Base-by-base conservation (phyloP, 1,284 basidiomycete species). In the Microbotryomycetes sp. region DNA sequence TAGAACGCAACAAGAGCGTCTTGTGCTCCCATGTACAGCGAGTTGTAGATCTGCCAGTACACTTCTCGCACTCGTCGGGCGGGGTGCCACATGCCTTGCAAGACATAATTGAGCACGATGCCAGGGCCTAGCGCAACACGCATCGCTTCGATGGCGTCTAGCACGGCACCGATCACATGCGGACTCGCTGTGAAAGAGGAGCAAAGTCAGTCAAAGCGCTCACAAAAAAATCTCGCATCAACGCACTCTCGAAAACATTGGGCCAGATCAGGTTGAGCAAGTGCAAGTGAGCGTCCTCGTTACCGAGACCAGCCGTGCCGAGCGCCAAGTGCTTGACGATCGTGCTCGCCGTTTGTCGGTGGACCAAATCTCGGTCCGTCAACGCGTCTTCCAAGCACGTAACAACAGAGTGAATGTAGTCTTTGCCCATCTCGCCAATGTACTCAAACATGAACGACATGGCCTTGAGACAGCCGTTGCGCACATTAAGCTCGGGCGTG, bases 371-470 rank as follows among this genome's bases (percentile, higher is more conserved):
- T 64, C 96, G 88, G 75, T 99, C 96, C 18, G 93, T 98, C 55
- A 98, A 81, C 1, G 94, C 93, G 71, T 98, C 96, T 77, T 98
- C 96, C 48, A 99, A 84, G 82, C 97, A 92, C 13, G 91, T 93
- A 57, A 97, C 88, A 21, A 97, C 91, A 1, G 91, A 94, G 77
- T 97, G 91, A 73, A 89, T 88, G 75, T 98, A 99, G 79, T 97
- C 96, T 68, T 96, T 94, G 28, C 91, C 93, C 80, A 97, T 94
- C 46, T 97, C 96, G n/a, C 96, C 96, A 71, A 98, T 94, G 73
- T 99, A 98, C 80, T 98, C 96, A 74, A 98, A 98, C 62, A 99
- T 88, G 81, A 97, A 99, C 4, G 93, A 92, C 28, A 98, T 81
- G 0, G 96, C 93, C 76, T 99, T 99, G 65, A 99, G 81, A 83